Base-by-base conservation (phyloP, 768 basidiomycete genomes). In the Termitomyces sp. region DNA sequence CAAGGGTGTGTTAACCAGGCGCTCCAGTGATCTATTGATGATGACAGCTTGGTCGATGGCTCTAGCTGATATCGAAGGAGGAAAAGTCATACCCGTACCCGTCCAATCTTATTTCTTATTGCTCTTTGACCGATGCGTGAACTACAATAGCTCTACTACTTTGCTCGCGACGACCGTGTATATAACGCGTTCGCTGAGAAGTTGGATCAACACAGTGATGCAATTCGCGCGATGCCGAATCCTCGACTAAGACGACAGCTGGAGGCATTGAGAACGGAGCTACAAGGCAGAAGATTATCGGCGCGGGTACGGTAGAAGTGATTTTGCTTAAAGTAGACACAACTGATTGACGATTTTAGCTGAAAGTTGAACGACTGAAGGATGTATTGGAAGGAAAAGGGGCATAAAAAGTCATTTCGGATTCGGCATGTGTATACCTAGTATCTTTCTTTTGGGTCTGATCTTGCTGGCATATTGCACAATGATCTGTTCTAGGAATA, bases 111-210 rank as follows among this genome's bases (percentile, higher is more conserved):
- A 53, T 60, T 37, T 51, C 53, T 18, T 30, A 13, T 30, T 39
- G 2, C 24, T 5, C 34, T 57, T n/a, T n/a, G n/a, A n/a, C n/a
- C n/a, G 4, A 50, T 37, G 1, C 18, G 13, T 30, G 9, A 5
- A 13, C 4, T 36, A 18, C 10, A 18, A 18, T 27, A 52, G 91
- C 81, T 86, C 18, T 94, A 90, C 62, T 93, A 89, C 66, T 98
- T 98, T 67, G 95, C 95, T 46, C 83, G 95, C 27, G 95, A 98
- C 71, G 89, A 95, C 60, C 85, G 95, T 43, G 85, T 91, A 12
- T 90, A 88, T 71, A 86, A 81, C 60, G 82, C 86, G 2, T 90
- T 93, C 55, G 72, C 75, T 6, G 82, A 86, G 26, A 72, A 76
- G 30, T 62, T 80, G 24, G 73, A 79, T 43, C 64, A 67, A 33